Percentiles rank a stretch among this genome's conserved stretches.
These are phyloP conservation scores for Gracilariopsis chorda DNA, from an alignment of 23 red algal species.

Conservation along the genomic window DNA sequence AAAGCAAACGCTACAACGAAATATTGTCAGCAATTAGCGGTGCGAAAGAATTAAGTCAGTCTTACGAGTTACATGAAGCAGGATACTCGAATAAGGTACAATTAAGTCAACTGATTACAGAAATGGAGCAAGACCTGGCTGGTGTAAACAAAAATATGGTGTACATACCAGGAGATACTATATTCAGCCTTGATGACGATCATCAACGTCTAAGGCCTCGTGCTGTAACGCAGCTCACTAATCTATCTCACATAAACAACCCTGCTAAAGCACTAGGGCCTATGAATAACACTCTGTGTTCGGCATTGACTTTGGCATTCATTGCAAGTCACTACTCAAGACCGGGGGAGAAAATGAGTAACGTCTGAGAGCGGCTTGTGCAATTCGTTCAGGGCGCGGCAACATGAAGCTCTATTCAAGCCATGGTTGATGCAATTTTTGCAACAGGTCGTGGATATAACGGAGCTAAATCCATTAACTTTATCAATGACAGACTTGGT, in stretches of 20 bases:
- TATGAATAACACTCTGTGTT: not conserved
- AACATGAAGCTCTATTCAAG: not conserved
- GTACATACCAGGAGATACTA: not conserved
- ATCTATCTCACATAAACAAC: constrained; percentile 15
- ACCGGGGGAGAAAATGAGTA: not conserved
- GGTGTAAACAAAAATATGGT: not conserved
- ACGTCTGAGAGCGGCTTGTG: not conserved
- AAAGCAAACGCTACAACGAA: not conserved
- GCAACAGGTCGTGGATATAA: not conserved
- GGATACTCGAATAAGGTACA: not conserved
- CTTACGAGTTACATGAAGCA: not conserved
- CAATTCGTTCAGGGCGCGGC: not conserved
- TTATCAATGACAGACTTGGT: not conserved
- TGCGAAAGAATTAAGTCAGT: not conserved
- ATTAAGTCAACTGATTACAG: not conserved
- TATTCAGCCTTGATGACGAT: constrained; percentile 5
- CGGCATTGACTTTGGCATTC: not conserved
- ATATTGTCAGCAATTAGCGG: not conserved
- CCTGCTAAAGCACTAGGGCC: not conserved
- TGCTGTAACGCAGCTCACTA: constrained; percentile 11
- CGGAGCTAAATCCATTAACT: not conserved
- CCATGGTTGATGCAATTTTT: constrained; percentile 22
- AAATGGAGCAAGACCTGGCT: not conserved
- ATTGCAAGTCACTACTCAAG: constrained; percentile 9
- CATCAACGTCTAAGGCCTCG: not conserved